Base-by-base conservation (phyloP, 2,329 filamentous ascomycete genomes). In the Fusarium chuoi region DNA sequence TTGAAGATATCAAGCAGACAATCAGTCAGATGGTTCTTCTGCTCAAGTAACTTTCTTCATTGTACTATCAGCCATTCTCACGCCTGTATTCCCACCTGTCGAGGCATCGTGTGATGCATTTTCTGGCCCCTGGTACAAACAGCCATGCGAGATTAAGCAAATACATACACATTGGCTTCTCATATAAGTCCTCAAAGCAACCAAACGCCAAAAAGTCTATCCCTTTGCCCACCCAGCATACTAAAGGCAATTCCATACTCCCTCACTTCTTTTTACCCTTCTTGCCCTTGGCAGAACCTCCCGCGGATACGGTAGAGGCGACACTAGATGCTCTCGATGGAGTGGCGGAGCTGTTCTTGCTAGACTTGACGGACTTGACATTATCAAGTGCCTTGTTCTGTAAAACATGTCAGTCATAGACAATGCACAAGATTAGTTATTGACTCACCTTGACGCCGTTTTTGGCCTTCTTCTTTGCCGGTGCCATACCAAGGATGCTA, bases 401-500 rank as follows among this genome's bases (percentile, higher is more conserved):
- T 74, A 52, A 26, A 46, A 22, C 28, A 36, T 39, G 71, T 79
- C 70, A 79, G 73, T 10, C 46, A 24, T 22, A 58, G 15, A 33
- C 33, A 59, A 49, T 60, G 52, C 24, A 42, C 22, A 30, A n/a
- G 15, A 51, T 28, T 42, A 44, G 33, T 54, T 52, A 45, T n/a
- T 64, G 70, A 41, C 73, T 56, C 87, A 96, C 94, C 90, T 97
- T 97, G 70, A 95, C 92, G 60, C 92, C 92, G 77, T 93, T 94
- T 88, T 97, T 97, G 22, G 91, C 88, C 89, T 97, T 98, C 89
- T 98, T 98, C 89, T 97, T 98, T 3, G 92, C 91, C n/a, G 95
- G 94, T 3, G 91, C 91, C 82, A 93, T 91, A 48, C 93, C 93
- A 61, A 96, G 88, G 60, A 95, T 90, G 70, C 91, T 93, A 67